These are phyloP conservation scores for Buddleja alternifolia DNA, from an alignment of 257 asterid species.

Conservation along the genomic window DNA sequence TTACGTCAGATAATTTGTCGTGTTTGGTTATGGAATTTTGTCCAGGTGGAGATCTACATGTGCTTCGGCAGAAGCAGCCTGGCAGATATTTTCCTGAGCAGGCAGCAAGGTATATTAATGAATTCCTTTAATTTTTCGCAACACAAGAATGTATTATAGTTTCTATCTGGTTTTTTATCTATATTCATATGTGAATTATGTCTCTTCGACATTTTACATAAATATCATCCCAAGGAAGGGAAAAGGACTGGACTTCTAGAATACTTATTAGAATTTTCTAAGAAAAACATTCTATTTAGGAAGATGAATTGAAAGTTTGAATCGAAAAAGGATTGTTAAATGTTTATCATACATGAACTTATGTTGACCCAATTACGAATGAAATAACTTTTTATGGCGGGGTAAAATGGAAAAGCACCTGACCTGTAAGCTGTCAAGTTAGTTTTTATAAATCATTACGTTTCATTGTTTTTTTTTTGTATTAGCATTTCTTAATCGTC, in stretches of 20 bases:
- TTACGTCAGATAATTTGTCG: slow-evolving; percentile 76
- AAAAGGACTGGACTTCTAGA: too few relatives aligned
- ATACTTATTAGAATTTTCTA: too few relatives aligned
- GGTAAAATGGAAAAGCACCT: not conserved
- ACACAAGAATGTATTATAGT: not conserved
- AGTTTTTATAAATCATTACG: not conserved
- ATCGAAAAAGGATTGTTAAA: too few relatives aligned
- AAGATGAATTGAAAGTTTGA: too few relatives aligned
- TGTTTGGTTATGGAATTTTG: slow-evolving; percentile 97
- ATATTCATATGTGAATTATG: too few relatives aligned
- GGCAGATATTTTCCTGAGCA: slow-evolving; percentile 76
- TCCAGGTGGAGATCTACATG: slow-evolving; percentile 96
- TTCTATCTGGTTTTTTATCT: too few relatives aligned
- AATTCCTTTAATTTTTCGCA: slow-evolving; percentile 18
- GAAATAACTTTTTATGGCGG: not conserved
- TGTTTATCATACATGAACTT: not conserved
- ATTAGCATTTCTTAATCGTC: not conserved
- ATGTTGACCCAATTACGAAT: not conserved
- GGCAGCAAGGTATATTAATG: slow-evolving; percentile 73
- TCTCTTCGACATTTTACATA: too few relatives aligned
- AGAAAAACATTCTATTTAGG: too few relatives aligned
- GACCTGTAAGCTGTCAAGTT: not conserved
- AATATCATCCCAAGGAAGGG: too few relatives aligned
- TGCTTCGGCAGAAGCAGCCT: slow-evolving; percentile 85
- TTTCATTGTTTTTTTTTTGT: not conserved